Percentiles rank a stretch among this genome's conserved stretches.
phyloP scores from a whole-genome alignment of 1,139 yeast species.

The Suhomyces wounanorum region DNA sequence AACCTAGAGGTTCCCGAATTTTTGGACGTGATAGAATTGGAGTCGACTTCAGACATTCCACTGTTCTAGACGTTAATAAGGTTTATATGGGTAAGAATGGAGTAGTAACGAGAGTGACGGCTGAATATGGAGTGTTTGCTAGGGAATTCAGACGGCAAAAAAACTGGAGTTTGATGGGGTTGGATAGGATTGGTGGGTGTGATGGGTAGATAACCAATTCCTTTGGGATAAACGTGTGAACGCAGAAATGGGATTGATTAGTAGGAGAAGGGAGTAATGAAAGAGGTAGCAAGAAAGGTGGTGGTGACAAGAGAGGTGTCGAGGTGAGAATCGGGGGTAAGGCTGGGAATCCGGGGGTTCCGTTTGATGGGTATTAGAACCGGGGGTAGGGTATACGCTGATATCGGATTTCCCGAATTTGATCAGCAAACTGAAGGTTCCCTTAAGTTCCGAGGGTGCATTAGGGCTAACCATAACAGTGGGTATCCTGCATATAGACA shows the following conservation, averaged over 20 bases:
- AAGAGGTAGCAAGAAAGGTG: neutral
- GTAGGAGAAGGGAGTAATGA: neutral
- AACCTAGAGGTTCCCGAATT: slow-evolving; percentile 22
- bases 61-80: neutral
- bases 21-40: slow-evolving; percentile 11
- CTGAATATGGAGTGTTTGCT: neutral
- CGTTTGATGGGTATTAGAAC: neutral
- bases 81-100: neutral
- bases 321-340: slow-evolving; percentile 1
- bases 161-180: neutral
- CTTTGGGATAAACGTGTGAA: neutral
- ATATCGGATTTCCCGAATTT: no score
- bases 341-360: slow-evolving; percentile 6
- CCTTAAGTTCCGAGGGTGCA: neutral
- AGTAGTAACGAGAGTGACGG: neutral
- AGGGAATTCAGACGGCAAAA: neutral
- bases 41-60: slow-evolving; percentile 26
- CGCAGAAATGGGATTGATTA: neutral
- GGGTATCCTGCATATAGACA: no score
- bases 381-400: neutral
- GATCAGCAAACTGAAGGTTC: no score
- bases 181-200: neutral
- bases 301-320: slow-evolving; percentile 1
- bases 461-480: neutral
- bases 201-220: neutral